phyloP scores from a whole-genome alignment of 2,329 filamentous ascomycete genomes.

The Byssothecium circinans region DNA sequence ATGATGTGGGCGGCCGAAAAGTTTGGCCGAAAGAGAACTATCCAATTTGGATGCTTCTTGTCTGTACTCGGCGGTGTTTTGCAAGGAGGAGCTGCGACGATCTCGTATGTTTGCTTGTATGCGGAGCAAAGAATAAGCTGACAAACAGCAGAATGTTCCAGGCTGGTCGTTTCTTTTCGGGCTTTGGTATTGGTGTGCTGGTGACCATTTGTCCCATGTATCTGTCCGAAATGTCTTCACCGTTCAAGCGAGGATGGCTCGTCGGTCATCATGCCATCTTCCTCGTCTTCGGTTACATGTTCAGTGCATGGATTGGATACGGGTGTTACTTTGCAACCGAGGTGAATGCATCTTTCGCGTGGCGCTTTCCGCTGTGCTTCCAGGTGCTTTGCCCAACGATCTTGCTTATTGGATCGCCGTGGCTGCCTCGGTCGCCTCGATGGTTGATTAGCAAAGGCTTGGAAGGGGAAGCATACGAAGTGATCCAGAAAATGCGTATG shows the following conservation, averaged over 20 bases:
- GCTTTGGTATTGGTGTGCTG: conserved; percentile 48
- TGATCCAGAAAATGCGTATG: conserved; percentile 46
- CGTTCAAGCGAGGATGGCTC: conserved; percentile 48
- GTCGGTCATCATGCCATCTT: conserved; percentile 48
- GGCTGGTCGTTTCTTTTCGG: conserved; percentile 47
- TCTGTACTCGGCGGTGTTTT: conserved; percentile 52
- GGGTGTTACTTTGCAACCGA: conserved; percentile 48
- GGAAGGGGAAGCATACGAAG: conserved; percentile 49
- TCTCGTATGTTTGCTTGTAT: conserved; percentile 36
- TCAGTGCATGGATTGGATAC: conserved; percentile 50
- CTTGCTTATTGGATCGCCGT: conserved; percentile 46
- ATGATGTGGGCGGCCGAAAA: conserved; percentile 54
- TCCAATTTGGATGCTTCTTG: conserved; percentile 51
- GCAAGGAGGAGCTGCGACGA: conserved; percentile 50
- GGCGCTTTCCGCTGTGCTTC: conserved; percentile 50
- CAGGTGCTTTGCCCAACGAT: conserved; percentile 46
- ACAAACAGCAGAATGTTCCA: conserved; percentile 46
- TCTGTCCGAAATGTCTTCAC: conserved; percentile 48
- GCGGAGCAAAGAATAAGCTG: conserved; percentile 13
- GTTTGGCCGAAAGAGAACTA: conserved; percentile 50
- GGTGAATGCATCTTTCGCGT: conserved; percentile 45
- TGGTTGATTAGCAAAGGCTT: conserved; percentile 54
- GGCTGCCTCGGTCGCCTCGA: conserved; percentile 52
- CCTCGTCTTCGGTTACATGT: conserved; percentile 52
- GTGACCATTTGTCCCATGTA: conserved; percentile 52